Evolutionary conservation across 176 grass and related monocot genomes (phyloP), one percentile per base, ranked within the genome.

Genomic region (Stipa capillata): DNA sequence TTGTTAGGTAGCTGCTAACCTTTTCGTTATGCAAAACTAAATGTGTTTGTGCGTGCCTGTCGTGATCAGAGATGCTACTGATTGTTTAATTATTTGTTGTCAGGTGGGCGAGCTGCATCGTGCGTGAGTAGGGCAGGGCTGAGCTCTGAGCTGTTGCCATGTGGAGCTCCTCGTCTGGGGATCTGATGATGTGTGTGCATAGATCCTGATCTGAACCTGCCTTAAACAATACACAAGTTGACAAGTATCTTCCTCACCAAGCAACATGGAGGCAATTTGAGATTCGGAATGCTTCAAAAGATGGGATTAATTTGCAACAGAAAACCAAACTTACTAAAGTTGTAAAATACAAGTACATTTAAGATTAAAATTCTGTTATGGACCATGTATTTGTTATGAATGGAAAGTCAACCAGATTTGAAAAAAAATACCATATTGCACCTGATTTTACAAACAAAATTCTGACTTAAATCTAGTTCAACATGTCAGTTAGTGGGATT

Each of bases 131-230:
- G n/a, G n/a, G n/a, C n/a, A n/a, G n/a, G n/a, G n/a, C n/a, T n/a
- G n/a, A 62, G 32, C 27, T 66, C 49, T 69, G 81, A 80, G 76
- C 76, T 84, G 81, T 78, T 88, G 86, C 86, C 81, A 69, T 80
- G 81, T 75, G 86, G 81, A 69, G 8, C 40, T 43, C 48, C 28
- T 58, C 18, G 37, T 32, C 12, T 67, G 13, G 61, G 76, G 51
- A 88, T 88, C 80, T 45, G 24, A 37, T 49, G 36, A 0, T 20
- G 16, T 54, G 53, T 44, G 2, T 6, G 18, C 3, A 2, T 41
- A 24, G 72, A 72, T 80, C 76, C 48, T 65, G 58, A 82, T 87
- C 70, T 82, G n/a, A 53, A 14, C 10, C 17, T 49, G 68, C 28
- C 31, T 43, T 85, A 41, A 72, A 83, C 51, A 51, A 58, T 39